phyloP scores from a whole-genome alignment of 2,329 filamentous ascomycete genomes.

The Aspergillus fischeri region DNA sequence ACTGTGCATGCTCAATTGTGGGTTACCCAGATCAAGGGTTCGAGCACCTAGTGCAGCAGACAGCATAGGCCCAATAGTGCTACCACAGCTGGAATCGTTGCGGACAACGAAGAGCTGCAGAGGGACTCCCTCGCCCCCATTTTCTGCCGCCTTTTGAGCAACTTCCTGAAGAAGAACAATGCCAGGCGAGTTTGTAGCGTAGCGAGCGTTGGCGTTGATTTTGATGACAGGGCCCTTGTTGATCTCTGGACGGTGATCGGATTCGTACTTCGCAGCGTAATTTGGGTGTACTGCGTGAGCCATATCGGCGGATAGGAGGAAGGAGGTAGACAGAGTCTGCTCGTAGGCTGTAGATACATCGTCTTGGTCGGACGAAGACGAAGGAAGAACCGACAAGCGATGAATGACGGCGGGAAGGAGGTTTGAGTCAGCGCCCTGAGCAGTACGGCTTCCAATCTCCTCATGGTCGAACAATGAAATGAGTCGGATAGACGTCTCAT shows the following conservation, averaged over 20 bases:
- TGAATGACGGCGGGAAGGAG: conserved; percentile 81
- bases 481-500: conserved; percentile 80
- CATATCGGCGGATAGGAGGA: conserved; percentile 96
- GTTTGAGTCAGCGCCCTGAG: conserved; percentile 91
- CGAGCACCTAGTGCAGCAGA: conserved; percentile 79
- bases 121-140: conserved; percentile 66
- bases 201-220: conserved; percentile 94
- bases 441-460: conserved; percentile 88
- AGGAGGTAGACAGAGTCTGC: conserved; percentile 84
- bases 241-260: conserved; percentile 86
- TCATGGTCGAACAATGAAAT: conserved; percentile 96
- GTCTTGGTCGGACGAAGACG: conserved; percentile 53
- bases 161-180: conserved; percentile 90
- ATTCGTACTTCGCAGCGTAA: conserved; percentile 87
- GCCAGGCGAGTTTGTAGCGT: conserved; percentile 93
- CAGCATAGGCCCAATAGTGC: conserved; percentile 96
- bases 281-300: conserved; percentile 95
- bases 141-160: conserved; percentile 57
- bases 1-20: conserved; percentile 94
- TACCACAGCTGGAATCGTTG: conserved; percentile 91
- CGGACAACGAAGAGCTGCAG: conserved; percentile 94
- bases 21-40: conserved; percentile 89
- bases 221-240: conserved; percentile 97
- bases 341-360: conserved; percentile 80
- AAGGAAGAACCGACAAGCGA: conserved; percentile 75